A percentile compares a stretch with the other conserved stretches of the same genome.
phyloP scores from a whole-genome alignment of 345 rosid species.

The Lepidium africanum region DNA sequence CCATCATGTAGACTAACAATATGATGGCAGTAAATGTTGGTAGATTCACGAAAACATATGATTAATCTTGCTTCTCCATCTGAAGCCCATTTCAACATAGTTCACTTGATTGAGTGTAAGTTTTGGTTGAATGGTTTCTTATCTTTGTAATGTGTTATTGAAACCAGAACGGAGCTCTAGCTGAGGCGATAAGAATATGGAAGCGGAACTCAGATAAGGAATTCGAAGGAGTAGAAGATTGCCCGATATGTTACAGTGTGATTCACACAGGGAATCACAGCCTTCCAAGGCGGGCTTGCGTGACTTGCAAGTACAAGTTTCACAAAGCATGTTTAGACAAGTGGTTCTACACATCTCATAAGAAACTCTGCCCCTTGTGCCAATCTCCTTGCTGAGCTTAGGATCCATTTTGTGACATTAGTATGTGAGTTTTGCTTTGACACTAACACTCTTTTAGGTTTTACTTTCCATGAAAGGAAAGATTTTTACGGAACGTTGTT shows the following conservation, averaged over 20 bases:
- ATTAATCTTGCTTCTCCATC: background rate
- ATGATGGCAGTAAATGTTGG: background rate
- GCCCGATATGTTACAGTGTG: slow-evolving; percentile 97
- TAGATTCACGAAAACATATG: background rate
- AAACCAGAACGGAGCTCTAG: slow-evolving; percentile 86
- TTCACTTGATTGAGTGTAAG: background rate
- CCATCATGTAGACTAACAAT: background rate
- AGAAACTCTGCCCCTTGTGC: slow-evolving; percentile 88
- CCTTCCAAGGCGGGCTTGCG: slow-evolving; percentile 92
- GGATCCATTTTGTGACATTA: slow-evolving; percentile 1
- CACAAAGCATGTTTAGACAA: slow-evolving; percentile 87
- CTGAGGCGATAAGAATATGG: slow-evolving; percentile 92
- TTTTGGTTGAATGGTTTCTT: background rate
- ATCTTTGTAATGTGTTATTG: slow-evolving; percentile 16
- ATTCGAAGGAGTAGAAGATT: slow-evolving; percentile 96
- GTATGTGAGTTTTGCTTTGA: background rate
- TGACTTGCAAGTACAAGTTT: slow-evolving; percentile 93
- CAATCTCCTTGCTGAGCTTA: slow-evolving; percentile 69
- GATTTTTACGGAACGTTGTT: background rate
- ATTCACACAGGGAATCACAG: slow-evolving; percentile 82
- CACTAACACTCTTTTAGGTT: background rate
- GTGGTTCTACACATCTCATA: slow-evolving; percentile 91
- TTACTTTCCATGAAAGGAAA: background rate
- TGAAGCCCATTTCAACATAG: background rate
- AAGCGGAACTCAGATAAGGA: slow-evolving; percentile 90